Percentiles rank a stretch among this genome's conserved stretches.
Evolutionary conservation across 2,329 filamentous ascomycete genomes (phyloP).

Genomic region (Fusarium dlaminii): DNA sequence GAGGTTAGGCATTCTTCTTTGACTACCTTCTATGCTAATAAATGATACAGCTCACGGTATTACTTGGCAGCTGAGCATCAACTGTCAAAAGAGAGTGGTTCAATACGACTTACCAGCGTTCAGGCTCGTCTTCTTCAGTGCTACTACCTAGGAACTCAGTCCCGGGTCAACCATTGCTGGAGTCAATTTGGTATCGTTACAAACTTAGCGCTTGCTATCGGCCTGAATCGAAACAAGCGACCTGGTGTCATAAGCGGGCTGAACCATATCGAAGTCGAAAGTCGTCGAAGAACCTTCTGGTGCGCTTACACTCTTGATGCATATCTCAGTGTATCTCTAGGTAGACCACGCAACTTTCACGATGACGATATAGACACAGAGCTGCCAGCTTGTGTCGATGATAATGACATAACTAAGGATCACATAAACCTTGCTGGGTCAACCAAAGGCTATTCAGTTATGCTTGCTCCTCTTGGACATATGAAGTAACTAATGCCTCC

Average conservation of each 20-base stretch:
- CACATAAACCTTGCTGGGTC: conserved; percentile 16
- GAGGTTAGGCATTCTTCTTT: conserved; percentile 1
- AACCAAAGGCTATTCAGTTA: conserved; percentile 33
- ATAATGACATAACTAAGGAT: conserved; percentile 30
- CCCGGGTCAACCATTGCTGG: conserved; percentile 59
- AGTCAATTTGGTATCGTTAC: conserved; percentile 55
- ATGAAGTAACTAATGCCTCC: conserved; percentile 47
- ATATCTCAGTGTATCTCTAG: conserved; percentile 38
- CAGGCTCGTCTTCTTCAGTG: conserved; percentile 55
- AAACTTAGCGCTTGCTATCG: conserved; percentile 51
- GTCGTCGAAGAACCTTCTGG: conserved; percentile 40
- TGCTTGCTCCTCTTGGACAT: conserved; percentile 50
- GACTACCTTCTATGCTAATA: accelerated
- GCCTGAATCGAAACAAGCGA: conserved; percentile 39
- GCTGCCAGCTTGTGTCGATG: conserved; percentile 37
- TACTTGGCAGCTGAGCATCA: conserved; percentile 49
- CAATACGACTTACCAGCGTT: conserved; percentile 51
- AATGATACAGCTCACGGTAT: conserved; percentile 28
- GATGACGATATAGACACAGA: conserved; percentile 42
- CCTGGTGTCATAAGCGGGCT: conserved; percentile 21
- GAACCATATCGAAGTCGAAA: conserved; percentile 34
- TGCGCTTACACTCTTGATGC: conserved; percentile 40
- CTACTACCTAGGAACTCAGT: conserved; percentile 55
- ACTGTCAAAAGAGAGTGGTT: conserved; percentile 51
- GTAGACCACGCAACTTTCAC: conserved; percentile 37